Evolutionary conservation across 352 stramenopile species (phyloP).

Genomic region (Phytophthora europaea): DNA sequence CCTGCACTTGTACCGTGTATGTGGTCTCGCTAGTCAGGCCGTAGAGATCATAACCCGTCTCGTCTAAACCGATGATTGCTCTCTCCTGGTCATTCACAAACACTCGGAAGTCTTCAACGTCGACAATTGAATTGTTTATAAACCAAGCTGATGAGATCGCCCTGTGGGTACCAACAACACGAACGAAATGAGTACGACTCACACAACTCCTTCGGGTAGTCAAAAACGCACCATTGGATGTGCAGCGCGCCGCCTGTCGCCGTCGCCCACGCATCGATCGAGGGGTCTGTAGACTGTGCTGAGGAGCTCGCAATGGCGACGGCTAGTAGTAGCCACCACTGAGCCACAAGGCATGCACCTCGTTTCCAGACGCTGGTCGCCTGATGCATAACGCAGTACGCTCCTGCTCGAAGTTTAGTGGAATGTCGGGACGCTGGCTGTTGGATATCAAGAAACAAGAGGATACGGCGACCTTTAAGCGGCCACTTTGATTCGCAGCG

Average conservation of each 20-base stretch:
- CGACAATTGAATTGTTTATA: constrained; percentile 25
- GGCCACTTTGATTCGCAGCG: constrained; percentile 14
- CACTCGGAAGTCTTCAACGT: constrained; percentile 38
- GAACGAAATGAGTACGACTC: background rate
- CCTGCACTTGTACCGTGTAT: constrained; percentile 43
- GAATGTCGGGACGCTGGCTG: background rate
- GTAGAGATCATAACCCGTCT: constrained; percentile 37
- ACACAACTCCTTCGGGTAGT: background rate
- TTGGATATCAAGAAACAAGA: background rate
- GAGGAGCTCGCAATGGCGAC: constrained; percentile 1
- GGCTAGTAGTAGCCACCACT: constrained; percentile 14
- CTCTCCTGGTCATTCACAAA: constrained; percentile 34
- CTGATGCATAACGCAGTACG: background rate
- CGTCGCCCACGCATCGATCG: constrained; percentile 15
- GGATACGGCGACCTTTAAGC: constrained; percentile 26
- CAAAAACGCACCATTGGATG: constrained; percentile 36
- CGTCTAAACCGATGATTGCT: background rate
- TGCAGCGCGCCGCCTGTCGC: constrained; percentile 47
- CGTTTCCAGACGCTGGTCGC: background rate
- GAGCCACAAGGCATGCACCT: background rate
- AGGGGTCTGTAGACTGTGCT: constrained; percentile 15
- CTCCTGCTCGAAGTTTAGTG: background rate
- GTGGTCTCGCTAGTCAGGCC: constrained; percentile 46
- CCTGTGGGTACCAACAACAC: constrained; percentile 20
- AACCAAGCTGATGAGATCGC: constrained; percentile 30